phyloP scores from a whole-genome alignment of 2,329 filamentous ascomycete species.

The Ceratocystiopsis minuta region DNA sequence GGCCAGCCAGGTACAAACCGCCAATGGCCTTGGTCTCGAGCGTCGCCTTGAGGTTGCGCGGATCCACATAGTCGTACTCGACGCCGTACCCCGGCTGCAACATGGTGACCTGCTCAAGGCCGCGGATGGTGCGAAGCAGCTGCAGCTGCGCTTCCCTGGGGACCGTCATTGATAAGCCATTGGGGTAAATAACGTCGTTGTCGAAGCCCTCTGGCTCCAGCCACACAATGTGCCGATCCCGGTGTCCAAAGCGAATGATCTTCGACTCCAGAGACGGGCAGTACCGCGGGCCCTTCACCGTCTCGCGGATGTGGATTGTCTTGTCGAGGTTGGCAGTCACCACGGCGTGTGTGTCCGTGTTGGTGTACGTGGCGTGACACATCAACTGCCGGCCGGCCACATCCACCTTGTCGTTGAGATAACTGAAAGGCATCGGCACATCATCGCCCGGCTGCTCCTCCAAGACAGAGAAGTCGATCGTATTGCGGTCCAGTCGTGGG shows the following conservation, averaged over 20 bases:
- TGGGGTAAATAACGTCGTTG: slow-evolving; percentile 81
- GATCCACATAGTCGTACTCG: slow-evolving; percentile 97
- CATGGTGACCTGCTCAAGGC: slow-evolving; percentile 79
- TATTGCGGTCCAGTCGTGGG: slow-evolving; percentile 62
- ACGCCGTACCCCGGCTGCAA: slow-evolving; percentile 91
- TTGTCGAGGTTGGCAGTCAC: slow-evolving; percentile 84
- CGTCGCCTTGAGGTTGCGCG: slow-evolving; percentile 68
- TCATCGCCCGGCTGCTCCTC: slow-evolving; percentile 66
- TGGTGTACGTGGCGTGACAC: slow-evolving; percentile 83
- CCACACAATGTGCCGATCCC: slow-evolving; percentile 77
- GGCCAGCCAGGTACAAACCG: slow-evolving; percentile 81
- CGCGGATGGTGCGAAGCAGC: slow-evolving; percentile 71
- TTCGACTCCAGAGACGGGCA: slow-evolving; percentile 94
- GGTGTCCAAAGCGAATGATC: slow-evolving; percentile 70
- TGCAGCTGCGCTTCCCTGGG: slow-evolving; percentile 73
- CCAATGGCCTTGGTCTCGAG: slow-evolving; percentile 84
- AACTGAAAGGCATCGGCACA: slow-evolving; percentile 80
- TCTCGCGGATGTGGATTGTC: slow-evolving; percentile 89
- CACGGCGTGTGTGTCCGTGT: slow-evolving; percentile 62
- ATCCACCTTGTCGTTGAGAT: slow-evolving; percentile 59
- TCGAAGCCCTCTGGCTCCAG: slow-evolving; percentile 91
- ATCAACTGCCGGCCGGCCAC: slow-evolving; percentile 61
- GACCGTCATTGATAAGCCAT: slow-evolving; percentile 93
- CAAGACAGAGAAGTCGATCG: slow-evolving; percentile 60
- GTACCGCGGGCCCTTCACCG: slow-evolving; percentile 83